Base-by-base conservation (phyloP, 805 yeast genomes). In the Monosporozyma yasuniensis region DNA sequence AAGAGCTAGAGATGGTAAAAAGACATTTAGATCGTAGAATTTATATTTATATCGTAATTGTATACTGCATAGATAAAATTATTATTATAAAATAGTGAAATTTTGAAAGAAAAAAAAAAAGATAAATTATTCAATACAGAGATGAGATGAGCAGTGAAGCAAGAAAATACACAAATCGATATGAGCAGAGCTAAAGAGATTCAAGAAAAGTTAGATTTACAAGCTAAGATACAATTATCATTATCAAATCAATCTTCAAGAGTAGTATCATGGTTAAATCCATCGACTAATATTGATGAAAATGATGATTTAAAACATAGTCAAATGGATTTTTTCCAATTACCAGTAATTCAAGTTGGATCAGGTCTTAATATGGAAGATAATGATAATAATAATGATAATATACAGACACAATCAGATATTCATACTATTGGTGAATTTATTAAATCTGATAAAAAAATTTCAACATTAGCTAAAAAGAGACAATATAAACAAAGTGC, bases 381-480 rank as follows among this genome's bases (percentile, higher is more conserved):
- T 4, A 32, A 18, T 18, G 32, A 41, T 19, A 27, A 32, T 16
- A 4, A 53, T 4, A 32, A 18, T 18, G 32, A 41, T 19, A 27
- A 32, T 16, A 4, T 18, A 21, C 8, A 47, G 39, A 30, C 21
- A 37, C 14, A 46, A 47, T n/a, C 53, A 42, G 71, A 65, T 46
- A 65, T 67, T 8, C 59, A 61, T 23, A 67, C 71, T 7, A 60
- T 67, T 10, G 71, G 71, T 18, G 69, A 67, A 47, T 67, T 67
- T 42, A 58, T 67, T 9, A 51, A 58, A 14, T 61, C 67, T 42
- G 65, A 66, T 43, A 65, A 66, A 52, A 66, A 65, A 37, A 54
- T 67, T 3, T 57, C 57, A 16, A 54, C 68, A 2, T 48, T 67
- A 21, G 54, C 67, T 1, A 67, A 65, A 48, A 65, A 63, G 55